Conservation (phyloP, 2,329 filamentous ascomycete genomes). For the Xylariaceae sp. region DNA sequence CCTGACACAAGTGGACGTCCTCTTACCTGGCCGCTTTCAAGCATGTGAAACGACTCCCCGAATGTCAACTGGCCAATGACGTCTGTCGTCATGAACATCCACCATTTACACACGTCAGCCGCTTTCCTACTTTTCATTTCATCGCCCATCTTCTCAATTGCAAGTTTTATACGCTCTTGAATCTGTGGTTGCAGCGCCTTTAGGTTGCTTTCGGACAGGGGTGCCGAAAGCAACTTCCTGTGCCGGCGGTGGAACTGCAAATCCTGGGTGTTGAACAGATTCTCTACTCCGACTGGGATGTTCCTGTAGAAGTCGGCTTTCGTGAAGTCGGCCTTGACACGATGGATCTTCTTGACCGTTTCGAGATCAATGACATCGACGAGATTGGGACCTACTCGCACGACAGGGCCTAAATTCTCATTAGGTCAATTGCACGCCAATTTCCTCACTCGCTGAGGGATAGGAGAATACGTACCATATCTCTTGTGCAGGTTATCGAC, state of each 20-base stretch:
- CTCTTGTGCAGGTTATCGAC: conserved; percentile 23
- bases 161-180: conserved; percentile 32
- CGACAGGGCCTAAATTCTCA: conserved; percentile 20
- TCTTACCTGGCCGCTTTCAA: conserved; percentile 46
- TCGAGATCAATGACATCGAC: conserved; percentile 25
- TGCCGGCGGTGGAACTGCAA: conserved; percentile 36
- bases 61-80: conserved; percentile 51
- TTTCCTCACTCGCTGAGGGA: too few relatives aligned
- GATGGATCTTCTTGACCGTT: conserved; percentile 25
- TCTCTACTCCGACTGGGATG: conserved; percentile 18
- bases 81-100: conserved; percentile 51
- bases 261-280: conserved; percentile 39
- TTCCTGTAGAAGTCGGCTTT: conserved; percentile 26
- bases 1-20: neutral
- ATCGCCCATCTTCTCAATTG: conserved; percentile 41
- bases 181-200: conserved; percentile 32
- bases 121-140: conserved; percentile 36
- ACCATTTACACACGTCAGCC: conserved; percentile 51
- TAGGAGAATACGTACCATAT: conserved; percentile 18
- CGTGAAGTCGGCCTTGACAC: conserved; percentile 26
- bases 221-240: conserved; percentile 39
- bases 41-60: conserved; percentile 50
- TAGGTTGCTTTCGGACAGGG: conserved; percentile 36
- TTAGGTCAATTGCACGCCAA: neutral
- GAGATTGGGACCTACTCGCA: conserved; percentile 23